Conservation (phyloP, 2,329 filamentous ascomycete species). For the Macrophomina tecta region DNA sequence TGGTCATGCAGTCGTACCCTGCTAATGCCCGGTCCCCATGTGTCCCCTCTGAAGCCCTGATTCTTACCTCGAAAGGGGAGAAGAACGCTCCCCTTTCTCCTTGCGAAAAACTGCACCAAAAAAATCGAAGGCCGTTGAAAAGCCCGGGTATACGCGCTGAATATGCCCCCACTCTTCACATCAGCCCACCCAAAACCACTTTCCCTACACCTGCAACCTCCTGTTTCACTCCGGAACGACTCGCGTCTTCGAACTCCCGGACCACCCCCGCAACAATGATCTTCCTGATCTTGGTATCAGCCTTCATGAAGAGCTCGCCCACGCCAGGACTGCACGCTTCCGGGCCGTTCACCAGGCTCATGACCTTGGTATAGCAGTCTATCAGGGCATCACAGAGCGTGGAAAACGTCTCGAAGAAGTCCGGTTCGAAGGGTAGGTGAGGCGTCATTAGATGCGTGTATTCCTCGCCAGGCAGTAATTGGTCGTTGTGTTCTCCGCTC, state of each 20-base stretch:
- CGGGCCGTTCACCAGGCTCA: slow-evolving; percentile 76
- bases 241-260: slow-evolving; percentile 91
- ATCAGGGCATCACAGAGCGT: slow-evolving; percentile 95
- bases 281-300: slow-evolving; percentile 84
- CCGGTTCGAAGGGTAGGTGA: slow-evolving; percentile 89
- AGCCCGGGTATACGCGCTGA: slow-evolving; percentile 19
- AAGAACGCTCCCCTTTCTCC: background rate
- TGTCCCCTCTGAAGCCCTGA: background rate
- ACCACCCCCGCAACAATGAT: slow-evolving; percentile 86
- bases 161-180: slow-evolving; percentile 52
- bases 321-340: slow-evolving; percentile 69
- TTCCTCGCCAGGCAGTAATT: slow-evolving; percentile 70
- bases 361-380: slow-evolving; percentile 83
- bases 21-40: background rate
- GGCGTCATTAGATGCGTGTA: slow-evolving; percentile 92
- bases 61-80: background rate
- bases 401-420: slow-evolving; percentile 95
- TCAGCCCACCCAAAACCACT: slow-evolving; percentile 85
- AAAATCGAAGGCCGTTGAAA: background rate
- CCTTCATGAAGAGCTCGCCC: slow-evolving; percentile 87
- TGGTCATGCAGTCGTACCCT: slow-evolving; percentile 17
- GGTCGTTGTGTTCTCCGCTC: slow-evolving; percentile 24
- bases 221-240: slow-evolving; percentile 73
- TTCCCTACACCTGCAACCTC: slow-evolving; percentile 88
- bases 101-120: background rate